Evolutionary conservation across 169 alveolate species (phyloP).

Genomic region (Eimeria maxima): DNA sequence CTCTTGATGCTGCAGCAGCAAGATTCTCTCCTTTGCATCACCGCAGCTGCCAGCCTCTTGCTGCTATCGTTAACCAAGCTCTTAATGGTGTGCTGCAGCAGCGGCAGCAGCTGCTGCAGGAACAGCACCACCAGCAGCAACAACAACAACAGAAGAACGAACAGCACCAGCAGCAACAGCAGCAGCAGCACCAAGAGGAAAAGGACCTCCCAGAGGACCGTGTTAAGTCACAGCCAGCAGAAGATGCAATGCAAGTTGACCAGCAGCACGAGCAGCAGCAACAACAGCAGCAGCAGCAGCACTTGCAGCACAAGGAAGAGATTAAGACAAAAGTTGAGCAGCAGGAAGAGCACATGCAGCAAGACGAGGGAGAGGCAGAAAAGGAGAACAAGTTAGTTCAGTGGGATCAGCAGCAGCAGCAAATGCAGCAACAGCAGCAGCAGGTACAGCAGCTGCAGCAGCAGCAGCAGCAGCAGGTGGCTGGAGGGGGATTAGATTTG

Average conservation of each 20-base stretch:
- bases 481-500: not conserved
- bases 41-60: conserved; percentile 32
- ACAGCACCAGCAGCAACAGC: not conserved
- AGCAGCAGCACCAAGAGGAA: not conserved
- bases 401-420: not conserved
- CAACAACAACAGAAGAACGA: too few relatives aligned
- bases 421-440: conserved; percentile 38
- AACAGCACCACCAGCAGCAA: too few relatives aligned
- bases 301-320: not conserved
- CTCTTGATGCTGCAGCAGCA: not conserved
- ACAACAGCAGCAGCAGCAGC: not conserved
- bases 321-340: not conserved
- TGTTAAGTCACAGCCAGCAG: not conserved
- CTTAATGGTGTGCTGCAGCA: not conserved
- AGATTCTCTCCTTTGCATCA: conserved; percentile 10
- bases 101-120: conserved; percentile 41
- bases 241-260: not conserved
- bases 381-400: not conserved
- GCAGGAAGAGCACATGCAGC: conserved; percentile 17
- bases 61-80: not conserved
- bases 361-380: not conserved
- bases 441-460: too few relatives aligned
- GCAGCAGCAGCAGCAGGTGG: too few relatives aligned
- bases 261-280: not conserved
- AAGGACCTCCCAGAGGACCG: too few relatives aligned